Evolutionary conservation across 441 rosid genomes (phyloP), one percentile per base, ranked within the genome.

Genomic region (Brassica balearica): DNA sequence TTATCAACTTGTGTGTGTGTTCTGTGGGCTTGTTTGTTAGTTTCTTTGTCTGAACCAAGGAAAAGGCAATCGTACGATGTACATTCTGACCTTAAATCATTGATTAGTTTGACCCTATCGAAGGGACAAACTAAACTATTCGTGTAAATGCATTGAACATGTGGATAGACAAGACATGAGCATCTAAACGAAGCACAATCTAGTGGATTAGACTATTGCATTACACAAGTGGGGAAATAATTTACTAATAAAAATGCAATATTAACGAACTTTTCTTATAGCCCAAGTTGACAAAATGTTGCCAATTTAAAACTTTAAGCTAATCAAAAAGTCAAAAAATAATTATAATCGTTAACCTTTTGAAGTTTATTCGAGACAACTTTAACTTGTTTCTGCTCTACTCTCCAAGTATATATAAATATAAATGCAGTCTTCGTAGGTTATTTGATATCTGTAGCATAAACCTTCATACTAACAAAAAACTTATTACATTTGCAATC

Each of bases 41-140:
- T 63, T 43, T 63, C 43, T 68, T 68, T 53, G 80, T 71, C 66
- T 77, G 71, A 71, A 77, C 36, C 60, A 77, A 63, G 65, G 32
- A 48, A 71, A 64, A 53, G 43, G 60, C 32, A 23, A 60, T 23
- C 25, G 65, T 60, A 23, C 65, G 36, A 60, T 2, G 34, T 60
- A 11, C 8, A 25, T 60, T 60, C 8, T 60, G 34, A 60, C 65
- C 65, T 60, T 36, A 58, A 58, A 20, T 58, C 27, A 56, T 77
- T 77, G 25, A 29, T 58, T 58, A 58, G 62, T 19, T 34, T 73
- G 77, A 73, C 69, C 69, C 74, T 78, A 51, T 3, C 19, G 34
- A 78, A 73, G 73, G 11, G 81, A 78, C 81, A 48, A 14, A 3
- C 0, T 29, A 48, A 14, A 3, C 0, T 29, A 20, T 8, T 72